Evolutionary conservation across 768 basidiomycete species (phyloP), one percentile per base, ranked within the genome.

Genomic region (Bullera alba): DNA sequence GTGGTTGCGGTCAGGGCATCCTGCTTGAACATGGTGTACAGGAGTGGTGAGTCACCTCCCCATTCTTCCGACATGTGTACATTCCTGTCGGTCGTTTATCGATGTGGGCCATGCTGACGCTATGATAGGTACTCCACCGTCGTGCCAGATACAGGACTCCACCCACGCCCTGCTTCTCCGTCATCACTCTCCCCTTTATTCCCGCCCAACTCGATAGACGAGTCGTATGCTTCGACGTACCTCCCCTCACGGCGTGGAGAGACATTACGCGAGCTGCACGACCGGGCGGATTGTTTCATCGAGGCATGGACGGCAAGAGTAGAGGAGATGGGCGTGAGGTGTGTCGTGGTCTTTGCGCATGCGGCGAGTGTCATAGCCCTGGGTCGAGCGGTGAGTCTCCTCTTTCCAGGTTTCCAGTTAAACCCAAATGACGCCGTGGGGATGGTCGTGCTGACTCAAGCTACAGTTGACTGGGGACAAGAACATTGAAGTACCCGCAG

Each of bases 331-430:
- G 61, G 61, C 0, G 59, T 64, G 15, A 63, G 57, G 48, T 53
- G 57, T 17, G 59, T 73, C 28, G 63, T 64, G n/a, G 59, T 73
- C 6, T 65, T 72, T 41, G 67, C 60, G 15, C 72, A 73, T 57
- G 72, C 70, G 8, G 70, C 69, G n/a, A 63, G 61, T 37, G 63
- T 73, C 1, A 73, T 73, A 48, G 72, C 70, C 2, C 47, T 73
- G 0, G 72, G 72, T 2, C 51, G 70, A 53, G 67, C 69, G 3
- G 67, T 67, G 46, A 59, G 67, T 34, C 12, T 17, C 39, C 21
- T 12, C n/a, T 22, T n/a, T 17, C 39, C 23, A 15, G 39, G 23
- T 21, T n/a, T 35, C n/a, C 39, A 12, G 10, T 22, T 15, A 42
- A 12, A 15, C 42, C 22, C 27, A 44, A 41, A 23, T 49, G n/a